Percentiles rank a stretch among this genome's conserved stretches.
Evolutionary conservation across 805 yeast genomes (phyloP).

Genomic region (Ogataea minuta): DNA sequence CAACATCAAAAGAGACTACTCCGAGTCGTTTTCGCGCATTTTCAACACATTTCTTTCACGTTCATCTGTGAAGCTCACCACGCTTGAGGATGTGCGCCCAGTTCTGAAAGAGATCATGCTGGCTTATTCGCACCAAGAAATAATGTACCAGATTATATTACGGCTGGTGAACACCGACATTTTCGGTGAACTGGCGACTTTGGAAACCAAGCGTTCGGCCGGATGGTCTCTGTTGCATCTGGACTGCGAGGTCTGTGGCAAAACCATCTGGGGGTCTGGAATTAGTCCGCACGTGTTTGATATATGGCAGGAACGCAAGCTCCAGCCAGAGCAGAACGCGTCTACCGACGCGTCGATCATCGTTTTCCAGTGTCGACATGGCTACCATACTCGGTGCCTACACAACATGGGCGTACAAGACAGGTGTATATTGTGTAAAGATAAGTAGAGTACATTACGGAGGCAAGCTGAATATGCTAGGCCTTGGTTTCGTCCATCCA

Average conservation of each 20-base stretch:
- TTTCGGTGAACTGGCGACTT: constrained; percentile 41
- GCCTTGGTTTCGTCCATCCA: constrained; percentile 77
- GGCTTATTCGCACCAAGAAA: constrained; percentile 63
- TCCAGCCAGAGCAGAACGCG: constrained; percentile 14
- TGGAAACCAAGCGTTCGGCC: constrained; percentile 40
- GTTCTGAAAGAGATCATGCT: constrained; percentile 62
- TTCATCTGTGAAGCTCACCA: constrained; percentile 46
- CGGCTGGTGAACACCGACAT: constrained; percentile 58
- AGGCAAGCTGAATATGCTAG: constrained; percentile 10
- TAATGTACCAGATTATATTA: constrained; percentile 50
- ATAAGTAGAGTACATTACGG: not conserved
- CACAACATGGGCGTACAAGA: constrained; percentile 42
- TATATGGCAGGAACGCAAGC: constrained; percentile 52
- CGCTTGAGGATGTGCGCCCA: constrained; percentile 56
- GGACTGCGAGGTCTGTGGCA: constrained; percentile 77
- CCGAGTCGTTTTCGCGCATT: constrained; percentile 49
- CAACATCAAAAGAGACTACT: constrained; percentile 27
- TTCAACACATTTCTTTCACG: constrained; percentile 53
- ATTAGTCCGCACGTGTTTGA: constrained; percentile 47
- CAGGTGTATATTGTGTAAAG: constrained; percentile 43
- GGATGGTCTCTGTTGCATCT: constrained; percentile 64
- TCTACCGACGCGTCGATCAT: constrained; percentile 36
- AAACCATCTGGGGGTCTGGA: constrained; percentile 66
- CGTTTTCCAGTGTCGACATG: constrained; percentile 64
- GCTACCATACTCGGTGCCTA: constrained; percentile 60